Conservation (phyloP, 352 stramenopile genomes). For the Aphanomyces euteiches region DNA sequence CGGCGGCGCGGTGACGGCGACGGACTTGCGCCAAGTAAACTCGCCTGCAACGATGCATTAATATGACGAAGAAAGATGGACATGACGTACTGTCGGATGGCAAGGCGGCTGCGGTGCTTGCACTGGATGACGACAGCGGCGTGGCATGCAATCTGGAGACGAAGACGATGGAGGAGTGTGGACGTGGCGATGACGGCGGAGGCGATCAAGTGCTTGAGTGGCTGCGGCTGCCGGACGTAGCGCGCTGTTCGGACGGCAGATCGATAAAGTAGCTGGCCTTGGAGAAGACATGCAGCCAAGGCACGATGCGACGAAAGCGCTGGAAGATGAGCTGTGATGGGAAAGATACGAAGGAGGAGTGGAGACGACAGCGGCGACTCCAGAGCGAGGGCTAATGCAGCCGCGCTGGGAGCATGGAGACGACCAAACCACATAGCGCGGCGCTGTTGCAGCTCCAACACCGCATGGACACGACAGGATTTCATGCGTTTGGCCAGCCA, state of each 20-base stretch:
- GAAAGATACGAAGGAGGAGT: not conserved
- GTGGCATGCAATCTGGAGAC: not conserved
- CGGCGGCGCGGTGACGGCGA: not conserved
- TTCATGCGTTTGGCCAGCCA: not conserved
- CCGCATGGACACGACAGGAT: not conserved
- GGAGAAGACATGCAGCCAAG: conserved; percentile 7
- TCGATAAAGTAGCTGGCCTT: conserved; percentile 12
- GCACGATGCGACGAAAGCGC: not conserved
- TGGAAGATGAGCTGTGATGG: not conserved
- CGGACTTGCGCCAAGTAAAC: not conserved
- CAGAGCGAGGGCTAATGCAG: not conserved
- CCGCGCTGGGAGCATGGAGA: not conserved
- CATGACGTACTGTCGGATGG: conserved; percentile 5
- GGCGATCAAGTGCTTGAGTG: conserved; percentile 6
- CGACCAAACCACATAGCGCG: not conserved
- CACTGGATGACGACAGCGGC: conserved; percentile 16
- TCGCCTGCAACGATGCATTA: conserved; percentile 1
- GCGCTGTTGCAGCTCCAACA: not conserved
- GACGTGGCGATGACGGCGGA: conserved; percentile 14
- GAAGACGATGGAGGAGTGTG: not conserved
- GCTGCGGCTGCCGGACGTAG: conserved; percentile 2
- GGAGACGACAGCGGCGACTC: not conserved
- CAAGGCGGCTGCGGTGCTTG: not conserved
- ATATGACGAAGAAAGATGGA: not conserved
- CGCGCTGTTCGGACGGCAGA: not conserved